Conservation (phyloP, 169 alveolate species). For the Blepharisma undulans region DNA sequence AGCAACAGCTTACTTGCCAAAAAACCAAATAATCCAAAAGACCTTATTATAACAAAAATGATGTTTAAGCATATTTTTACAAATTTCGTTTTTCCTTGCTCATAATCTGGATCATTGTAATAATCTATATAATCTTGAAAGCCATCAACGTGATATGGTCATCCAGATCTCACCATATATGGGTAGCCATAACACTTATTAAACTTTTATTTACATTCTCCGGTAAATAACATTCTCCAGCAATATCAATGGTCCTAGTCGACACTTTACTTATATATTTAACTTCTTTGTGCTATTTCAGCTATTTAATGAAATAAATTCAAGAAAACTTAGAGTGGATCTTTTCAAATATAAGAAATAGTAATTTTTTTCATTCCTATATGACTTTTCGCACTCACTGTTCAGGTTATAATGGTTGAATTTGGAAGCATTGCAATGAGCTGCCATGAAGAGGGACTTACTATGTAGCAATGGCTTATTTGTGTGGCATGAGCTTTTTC, state of each 20-base stretch:
- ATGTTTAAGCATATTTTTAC: slow-evolving; percentile 75
- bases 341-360: too few relatives aligned
- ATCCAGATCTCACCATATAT: neutral
- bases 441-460: slow-evolving; percentile 47
- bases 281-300: slow-evolving; percentile 89
- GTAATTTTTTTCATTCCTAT: too few relatives aligned
- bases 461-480: slow-evolving; percentile 49
- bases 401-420: slow-evolving; percentile 64
- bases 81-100: slow-evolving; percentile 56
- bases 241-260: slow-evolving; percentile 68
- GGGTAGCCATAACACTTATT: neutral
- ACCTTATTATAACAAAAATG: slow-evolving; percentile 79
- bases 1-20: slow-evolving; percentile 92
- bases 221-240: slow-evolving; percentile 22
- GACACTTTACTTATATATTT: slow-evolving; percentile 88
- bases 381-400: slow-evolving; percentile 44
- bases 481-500: too few relatives aligned
- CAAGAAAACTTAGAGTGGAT: slow-evolving; percentile 90
- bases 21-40: slow-evolving; percentile 79
- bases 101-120: slow-evolving; percentile 77
- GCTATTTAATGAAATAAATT: slow-evolving; percentile 86
- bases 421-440: slow-evolving; percentile 66
- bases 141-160: too few relatives aligned
- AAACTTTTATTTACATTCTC: slow-evolving; percentile 11
- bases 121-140: slow-evolving; percentile 82